These are phyloP conservation scores for Aphanomyces cochlioides DNA, from an alignment of 352 stramenopile species.

Conservation along the genomic window DNA sequence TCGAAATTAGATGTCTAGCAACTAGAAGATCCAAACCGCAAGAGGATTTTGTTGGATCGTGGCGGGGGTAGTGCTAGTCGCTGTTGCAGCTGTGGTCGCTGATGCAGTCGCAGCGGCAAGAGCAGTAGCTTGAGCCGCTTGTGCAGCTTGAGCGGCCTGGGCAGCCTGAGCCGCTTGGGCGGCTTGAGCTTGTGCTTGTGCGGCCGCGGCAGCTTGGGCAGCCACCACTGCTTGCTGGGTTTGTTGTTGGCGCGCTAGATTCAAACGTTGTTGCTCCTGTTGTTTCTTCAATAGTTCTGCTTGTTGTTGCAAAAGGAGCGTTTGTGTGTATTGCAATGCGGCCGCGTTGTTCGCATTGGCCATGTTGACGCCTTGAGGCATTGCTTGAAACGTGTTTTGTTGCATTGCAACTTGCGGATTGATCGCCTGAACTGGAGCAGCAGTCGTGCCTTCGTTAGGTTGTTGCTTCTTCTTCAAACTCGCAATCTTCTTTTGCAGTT, in stretches of 20 bases:
- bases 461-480: constrained; percentile 65
- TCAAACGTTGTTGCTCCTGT: constrained; percentile 38
- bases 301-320: constrained; percentile 42
- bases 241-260: constrained; percentile 29
- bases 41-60: constrained; percentile 22
- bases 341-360: constrained; percentile 35
- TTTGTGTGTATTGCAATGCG: constrained; percentile 33
- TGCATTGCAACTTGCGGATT: constrained; percentile 5
- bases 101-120: constrained; percentile 21
- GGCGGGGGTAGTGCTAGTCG: constrained; percentile 26
- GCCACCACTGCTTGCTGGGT: constrained; percentile 32
- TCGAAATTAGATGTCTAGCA: not conserved
- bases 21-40: not conserved
- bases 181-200: constrained; percentile 26
- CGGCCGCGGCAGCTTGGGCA: constrained; percentile 32
- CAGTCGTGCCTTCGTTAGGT: constrained; percentile 24
- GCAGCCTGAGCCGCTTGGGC: constrained; percentile 10
- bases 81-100: constrained; percentile 16
- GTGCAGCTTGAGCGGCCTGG: constrained; percentile 31
- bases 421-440: not conserved
- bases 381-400: constrained; percentile 4
- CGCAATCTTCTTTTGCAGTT: constrained; percentile 81
- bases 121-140: constrained; percentile 3
- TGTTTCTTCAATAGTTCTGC: constrained; percentile 53
- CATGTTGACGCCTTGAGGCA: not conserved